Conservation (phyloP, 257 asterid genomes). For the Cruciata laevipes region DNA sequence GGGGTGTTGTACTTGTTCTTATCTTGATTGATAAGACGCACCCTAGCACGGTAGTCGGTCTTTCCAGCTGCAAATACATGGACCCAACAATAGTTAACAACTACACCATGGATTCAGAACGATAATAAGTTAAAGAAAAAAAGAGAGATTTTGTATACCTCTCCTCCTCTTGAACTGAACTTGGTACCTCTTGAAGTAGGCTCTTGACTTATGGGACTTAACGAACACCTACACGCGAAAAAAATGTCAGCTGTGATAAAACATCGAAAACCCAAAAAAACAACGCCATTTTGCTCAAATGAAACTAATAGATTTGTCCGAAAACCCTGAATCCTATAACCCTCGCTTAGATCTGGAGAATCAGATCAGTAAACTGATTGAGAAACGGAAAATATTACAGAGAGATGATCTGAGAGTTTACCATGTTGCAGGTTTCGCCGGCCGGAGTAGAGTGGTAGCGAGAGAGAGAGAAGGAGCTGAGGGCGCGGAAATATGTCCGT, state of each 20-base stretch:
- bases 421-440: background rate
- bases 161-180: conserved; percentile 79
- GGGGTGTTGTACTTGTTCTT: conserved; percentile 74
- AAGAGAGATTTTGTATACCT: conserved; percentile 25
- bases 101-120: background rate
- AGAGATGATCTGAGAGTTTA: background rate
- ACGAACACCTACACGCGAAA: conserved; percentile 42
- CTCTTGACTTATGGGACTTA: conserved; percentile 58
- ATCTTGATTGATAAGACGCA: conserved; percentile 64
- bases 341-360: background rate
- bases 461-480: background rate
- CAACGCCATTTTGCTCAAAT: background rate
- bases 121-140: background rate
- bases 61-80: conserved; percentile 42
- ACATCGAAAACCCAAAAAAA: background rate
- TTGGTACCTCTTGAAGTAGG: conserved; percentile 71
- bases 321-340: background rate
- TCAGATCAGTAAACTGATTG: background rate
- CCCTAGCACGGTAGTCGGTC: conserved; percentile 76
- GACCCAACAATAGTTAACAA: background rate
- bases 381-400: too few relatives aligned
- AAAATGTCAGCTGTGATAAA: background rate
- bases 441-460: background rate
- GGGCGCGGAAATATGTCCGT: background rate
- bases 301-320: too few relatives aligned